phyloP scores from a whole-genome alignment of 2,329 filamentous ascomycete genomes.

The Harringtonia lauricola region DNA sequence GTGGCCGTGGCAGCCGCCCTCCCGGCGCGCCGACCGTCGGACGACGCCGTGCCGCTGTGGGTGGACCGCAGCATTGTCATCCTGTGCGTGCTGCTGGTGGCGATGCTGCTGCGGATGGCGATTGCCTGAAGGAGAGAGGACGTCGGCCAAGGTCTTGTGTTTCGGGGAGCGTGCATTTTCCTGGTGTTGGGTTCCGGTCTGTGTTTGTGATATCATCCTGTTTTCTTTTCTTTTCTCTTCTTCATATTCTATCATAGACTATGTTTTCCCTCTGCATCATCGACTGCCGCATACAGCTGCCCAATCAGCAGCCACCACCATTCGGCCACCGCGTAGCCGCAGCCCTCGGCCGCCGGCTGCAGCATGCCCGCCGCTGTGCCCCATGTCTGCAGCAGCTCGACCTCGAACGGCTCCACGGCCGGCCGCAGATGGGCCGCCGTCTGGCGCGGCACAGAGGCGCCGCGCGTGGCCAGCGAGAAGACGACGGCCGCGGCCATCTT shows the following conservation, averaged over 20 bases:
- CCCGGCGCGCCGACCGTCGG: constrained; percentile 7
- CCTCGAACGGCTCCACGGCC: constrained; percentile 52
- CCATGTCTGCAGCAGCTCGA: constrained; percentile 48
- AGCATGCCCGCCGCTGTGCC: constrained; percentile 41
- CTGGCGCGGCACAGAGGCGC: constrained; percentile 40
- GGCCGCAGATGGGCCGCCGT: constrained; percentile 46
- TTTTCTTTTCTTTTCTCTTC: too few species aligned
- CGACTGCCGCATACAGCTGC: constrained; percentile 13
- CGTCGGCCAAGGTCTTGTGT: not conserved
- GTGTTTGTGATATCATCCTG: too few species aligned
- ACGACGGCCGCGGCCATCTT: constrained; percentile 51
- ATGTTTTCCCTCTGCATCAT: not conserved
- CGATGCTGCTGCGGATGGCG: constrained; percentile 49
- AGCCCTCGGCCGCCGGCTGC: constrained; percentile 22
- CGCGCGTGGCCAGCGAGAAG: constrained; percentile 51
- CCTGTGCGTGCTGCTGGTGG: constrained; percentile 56
- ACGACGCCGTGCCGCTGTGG: constrained; percentile 56
- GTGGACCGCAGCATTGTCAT: constrained; percentile 72
- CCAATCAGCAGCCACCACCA: constrained; percentile 58
- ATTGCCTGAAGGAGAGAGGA: not conserved
- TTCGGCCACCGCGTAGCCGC: constrained; percentile 35
- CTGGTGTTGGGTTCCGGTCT: too few species aligned
- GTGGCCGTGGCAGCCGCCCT: too few species aligned
- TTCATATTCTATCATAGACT: too few species aligned
- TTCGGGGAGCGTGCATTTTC: too few species aligned